phyloP scores from a whole-genome alignment of 129 eudicot genomes.

The Pulicaria dysenterica region DNA sequence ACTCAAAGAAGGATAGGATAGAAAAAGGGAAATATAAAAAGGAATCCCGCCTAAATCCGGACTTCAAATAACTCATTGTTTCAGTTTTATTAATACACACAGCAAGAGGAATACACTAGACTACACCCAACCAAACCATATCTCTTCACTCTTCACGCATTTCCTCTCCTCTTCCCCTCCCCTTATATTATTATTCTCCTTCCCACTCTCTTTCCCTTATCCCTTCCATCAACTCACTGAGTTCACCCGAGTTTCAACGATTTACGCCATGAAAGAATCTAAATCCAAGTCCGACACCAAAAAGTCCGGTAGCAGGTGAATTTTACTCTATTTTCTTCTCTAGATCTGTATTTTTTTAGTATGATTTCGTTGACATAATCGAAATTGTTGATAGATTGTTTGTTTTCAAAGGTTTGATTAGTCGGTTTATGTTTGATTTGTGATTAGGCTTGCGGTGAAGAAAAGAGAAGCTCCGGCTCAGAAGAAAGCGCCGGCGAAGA shows the following conservation, averaged over 20 bases:
- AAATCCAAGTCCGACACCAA: constrained; percentile 60
- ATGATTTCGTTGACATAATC: neutral
- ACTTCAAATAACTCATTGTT: constrained; percentile 31
- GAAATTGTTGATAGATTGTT: neutral
- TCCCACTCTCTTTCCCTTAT: constrained; percentile 32
- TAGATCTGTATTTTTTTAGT: constrained; percentile 11
- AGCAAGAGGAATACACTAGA: constrained; percentile 47
- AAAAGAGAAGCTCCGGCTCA: constrained; percentile 40
- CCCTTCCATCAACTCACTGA: constrained; percentile 43
- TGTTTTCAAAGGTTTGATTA: neutral
- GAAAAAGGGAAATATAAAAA: neutral
- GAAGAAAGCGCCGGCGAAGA: constrained; percentile 52
- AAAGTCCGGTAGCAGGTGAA: constrained; percentile 44
- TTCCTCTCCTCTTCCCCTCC: constrained; percentile 29
- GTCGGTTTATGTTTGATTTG: neutral
- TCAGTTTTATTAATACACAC: constrained; percentile 35
- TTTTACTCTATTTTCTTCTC: neutral
- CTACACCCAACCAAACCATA: constrained; percentile 54
- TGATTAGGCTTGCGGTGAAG: constrained; percentile 64
- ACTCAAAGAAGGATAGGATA: neutral
- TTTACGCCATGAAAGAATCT: constrained; percentile 67
- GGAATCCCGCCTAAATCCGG: constrained; percentile 44
- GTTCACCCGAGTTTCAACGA: constrained; percentile 33
- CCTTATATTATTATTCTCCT: neutral
- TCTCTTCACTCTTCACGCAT: constrained; percentile 33